Percentiles rank a stretch among this genome's conserved stretches.
Evolutionary conservation across 352 stramenopile species (phyloP).

Genomic region (Globisporangium recalcitrans): DNA sequence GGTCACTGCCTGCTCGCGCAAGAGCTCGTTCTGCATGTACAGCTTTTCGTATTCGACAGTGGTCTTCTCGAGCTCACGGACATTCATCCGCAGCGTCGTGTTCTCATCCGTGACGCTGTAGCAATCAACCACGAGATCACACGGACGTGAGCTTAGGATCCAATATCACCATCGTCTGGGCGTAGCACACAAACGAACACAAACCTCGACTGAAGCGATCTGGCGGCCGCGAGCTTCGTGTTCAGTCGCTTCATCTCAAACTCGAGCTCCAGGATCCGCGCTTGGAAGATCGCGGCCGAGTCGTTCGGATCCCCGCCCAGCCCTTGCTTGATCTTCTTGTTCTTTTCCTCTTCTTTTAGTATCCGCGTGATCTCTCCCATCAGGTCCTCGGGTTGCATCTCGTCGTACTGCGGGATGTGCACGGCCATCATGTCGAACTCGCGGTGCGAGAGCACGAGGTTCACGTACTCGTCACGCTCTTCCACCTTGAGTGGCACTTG

Average conservation of each 20-base stretch:
- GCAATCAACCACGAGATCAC: neutral
- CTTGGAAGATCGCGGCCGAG: constrained; percentile 46
- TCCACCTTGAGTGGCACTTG: constrained; percentile 62
- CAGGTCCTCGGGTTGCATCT: constrained; percentile 45
- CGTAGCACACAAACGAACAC: neutral
- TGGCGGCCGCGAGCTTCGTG: constrained; percentile 51
- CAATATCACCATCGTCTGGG: neutral
- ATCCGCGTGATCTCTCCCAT: constrained; percentile 53
- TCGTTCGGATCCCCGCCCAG: constrained; percentile 17
- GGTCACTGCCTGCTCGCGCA: constrained; percentile 48
- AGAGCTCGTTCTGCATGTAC: constrained; percentile 54
- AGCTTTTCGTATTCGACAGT: constrained; percentile 46
- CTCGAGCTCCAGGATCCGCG: constrained; percentile 57
- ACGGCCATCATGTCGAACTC: constrained; percentile 77
- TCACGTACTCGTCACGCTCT: constrained; percentile 47
- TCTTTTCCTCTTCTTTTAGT: constrained; percentile 45
- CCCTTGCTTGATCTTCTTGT: constrained; percentile 23
- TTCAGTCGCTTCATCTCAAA: constrained; percentile 64
- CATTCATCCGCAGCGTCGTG: constrained; percentile 40
- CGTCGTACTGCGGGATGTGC: constrained; percentile 64
- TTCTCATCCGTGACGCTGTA: constrained; percentile 60
- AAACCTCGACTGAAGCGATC: constrained; percentile 42
- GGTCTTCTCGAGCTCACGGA: constrained; percentile 43
- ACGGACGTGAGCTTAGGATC: neutral
- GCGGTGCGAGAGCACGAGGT: constrained; percentile 66